A percentile compares a stretch with the other conserved stretches of the same genome.
Conservation (phyloP, 2,329 filamentous ascomycete species). For the Colletotrichum tropicale region DNA sequence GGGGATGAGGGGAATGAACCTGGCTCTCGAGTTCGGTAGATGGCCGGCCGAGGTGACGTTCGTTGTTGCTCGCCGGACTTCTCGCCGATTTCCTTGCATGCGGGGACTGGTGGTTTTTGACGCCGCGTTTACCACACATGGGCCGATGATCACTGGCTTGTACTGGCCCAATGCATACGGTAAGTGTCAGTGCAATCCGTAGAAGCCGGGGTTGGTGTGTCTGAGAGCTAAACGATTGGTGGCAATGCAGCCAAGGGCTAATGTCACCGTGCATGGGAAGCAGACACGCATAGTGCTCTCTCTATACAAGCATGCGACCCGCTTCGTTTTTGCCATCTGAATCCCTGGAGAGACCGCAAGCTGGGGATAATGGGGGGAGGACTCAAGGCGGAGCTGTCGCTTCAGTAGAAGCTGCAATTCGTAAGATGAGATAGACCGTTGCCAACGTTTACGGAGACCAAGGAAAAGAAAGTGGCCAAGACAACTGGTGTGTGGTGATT, state of each 20-base stretch:
- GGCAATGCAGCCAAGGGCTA: background rate
- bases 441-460: background rate
- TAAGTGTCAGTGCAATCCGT: background rate
- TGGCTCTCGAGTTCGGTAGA: background rate
- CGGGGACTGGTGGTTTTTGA: background rate
- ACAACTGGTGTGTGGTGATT: background rate
- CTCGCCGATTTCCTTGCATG: background rate
- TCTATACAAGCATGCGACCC: background rate
- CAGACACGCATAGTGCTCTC: background rate
- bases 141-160: background rate
- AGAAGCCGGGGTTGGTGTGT: background rate
- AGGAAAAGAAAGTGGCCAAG: background rate
- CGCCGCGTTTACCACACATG: background rate
- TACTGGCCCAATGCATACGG: background rate
- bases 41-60: conserved; percentile 2
- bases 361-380: background rate
- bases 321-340: background rate
- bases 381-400: background rate
- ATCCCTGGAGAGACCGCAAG: background rate
- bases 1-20: background rate
- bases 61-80: background rate
- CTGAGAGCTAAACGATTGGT: background rate
- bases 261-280: background rate
- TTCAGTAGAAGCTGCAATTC: background rate
- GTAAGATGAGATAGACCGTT: background rate